These are phyloP conservation scores for Haplosporangium gracile DNA, from an alignment of 192 early-diverging fungal genomes.

Conservation along the genomic window DNA sequence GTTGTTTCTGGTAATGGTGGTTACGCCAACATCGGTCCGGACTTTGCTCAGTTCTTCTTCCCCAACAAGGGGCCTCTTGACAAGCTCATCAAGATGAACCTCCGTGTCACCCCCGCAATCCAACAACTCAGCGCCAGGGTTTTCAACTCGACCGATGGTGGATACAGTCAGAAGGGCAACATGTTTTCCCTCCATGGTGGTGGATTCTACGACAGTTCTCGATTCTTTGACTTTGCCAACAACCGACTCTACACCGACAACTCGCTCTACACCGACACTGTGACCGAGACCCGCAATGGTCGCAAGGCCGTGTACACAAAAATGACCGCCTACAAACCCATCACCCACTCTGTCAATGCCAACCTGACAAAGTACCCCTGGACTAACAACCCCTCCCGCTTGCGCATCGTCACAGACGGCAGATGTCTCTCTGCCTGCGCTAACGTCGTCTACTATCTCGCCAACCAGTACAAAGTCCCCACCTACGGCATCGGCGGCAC, in stretches of 20 bases:
- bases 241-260: constrained; percentile 12
- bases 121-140: constrained; percentile 9
- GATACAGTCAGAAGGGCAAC: not conserved
- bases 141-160: constrained; percentile 7
- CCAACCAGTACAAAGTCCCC: constrained; percentile 17
- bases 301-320: constrained; percentile 10
- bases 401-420: constrained; percentile 18
- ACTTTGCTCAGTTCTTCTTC: constrained; percentile 19
- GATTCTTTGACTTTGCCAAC: constrained; percentile 5
- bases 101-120: constrained; percentile 6
- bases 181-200: constrained; percentile 5
- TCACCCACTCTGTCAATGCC: not conserved
- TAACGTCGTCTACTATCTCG: not conserved
- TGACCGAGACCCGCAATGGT: not conserved
- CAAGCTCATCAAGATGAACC: not conserved
- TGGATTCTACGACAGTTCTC: constrained; percentile 6
- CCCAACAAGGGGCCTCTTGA: constrained; percentile 19
- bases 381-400: constrained; percentile 10
- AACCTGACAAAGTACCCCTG: constrained; percentile 16
- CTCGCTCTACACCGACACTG: constrained; percentile 5
- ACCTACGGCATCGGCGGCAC: constrained; percentile 14
- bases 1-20: constrained; percentile 3
- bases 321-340: not conserved
- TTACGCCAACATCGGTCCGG: constrained; percentile 4
- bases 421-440: constrained; percentile 18